Evolutionary conservation across 495 filamentous ascomycete species (phyloP), one percentile per base, ranked within the genome.

Genomic region (Xylaria telfairii): DNA sequence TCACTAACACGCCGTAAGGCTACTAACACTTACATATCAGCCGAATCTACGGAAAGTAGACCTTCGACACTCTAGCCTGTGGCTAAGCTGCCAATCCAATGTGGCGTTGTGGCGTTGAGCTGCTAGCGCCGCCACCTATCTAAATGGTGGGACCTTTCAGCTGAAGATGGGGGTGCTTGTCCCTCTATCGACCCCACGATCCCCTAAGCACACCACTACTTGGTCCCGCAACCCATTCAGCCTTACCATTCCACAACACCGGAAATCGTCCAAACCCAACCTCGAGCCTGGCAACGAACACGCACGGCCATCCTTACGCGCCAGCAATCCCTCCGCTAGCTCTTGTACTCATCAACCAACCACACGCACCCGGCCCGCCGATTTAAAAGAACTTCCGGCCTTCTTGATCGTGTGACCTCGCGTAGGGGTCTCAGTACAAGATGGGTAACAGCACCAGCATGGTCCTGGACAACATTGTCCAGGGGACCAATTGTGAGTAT

Each of bases 401-500:
- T 53, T 21, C 15, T 32, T 68, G 30, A 72, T 63, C 67, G 47
- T 61, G 67, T 66, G 70, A 75, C 69, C 74, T 69, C 42, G 10
- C 30, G 71, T 63, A 72, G 68, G 72, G 65, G 37, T 59, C 70
- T 56, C 60, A 57, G 65, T 42, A 77, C 82, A 90, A 81, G 75
- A 95, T 97, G 86, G 95, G 93, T 65, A 95, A 96, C 76, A 90
- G 92, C 69, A 89, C 87, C 78, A 93, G 90, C 70, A 87, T 91
- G 76, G 89, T 99, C 75, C 89, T 99, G 80, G 96, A 98, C 76
- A 94, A 91, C 82, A 99, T 99, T 76, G 93, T 98, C 73, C 92
- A 95, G 73, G 93, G 92, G 69, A 96, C 95, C 69, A 99, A 99
- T 85, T 99, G 96, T 98, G 72, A 69, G 77, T 70, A 65, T 46